phyloP scores from a whole-genome alignment of 2,329 filamentous ascomycete species.

The Coniochaeta prunicola region DNA sequence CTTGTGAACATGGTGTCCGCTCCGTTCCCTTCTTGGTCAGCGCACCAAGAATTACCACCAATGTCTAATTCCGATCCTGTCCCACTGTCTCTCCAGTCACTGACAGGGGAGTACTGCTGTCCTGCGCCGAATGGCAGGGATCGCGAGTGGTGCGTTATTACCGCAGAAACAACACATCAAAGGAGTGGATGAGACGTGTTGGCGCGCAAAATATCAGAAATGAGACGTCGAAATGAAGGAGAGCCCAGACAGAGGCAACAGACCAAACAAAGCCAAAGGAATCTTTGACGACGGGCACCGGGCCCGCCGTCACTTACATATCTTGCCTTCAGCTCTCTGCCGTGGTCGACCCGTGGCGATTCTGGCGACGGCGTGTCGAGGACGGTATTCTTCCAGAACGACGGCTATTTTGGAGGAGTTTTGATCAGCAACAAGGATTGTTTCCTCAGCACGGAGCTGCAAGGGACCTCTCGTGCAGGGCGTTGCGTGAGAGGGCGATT shows the following conservation, averaged over 20 bases:
- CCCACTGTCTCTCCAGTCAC: constrained; percentile 2
- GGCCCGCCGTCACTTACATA: constrained; percentile 13
- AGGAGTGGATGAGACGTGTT: constrained; percentile 4
- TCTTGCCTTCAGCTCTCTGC: constrained; percentile 2
- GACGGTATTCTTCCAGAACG: constrained; percentile 10
- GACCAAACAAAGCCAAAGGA: constrained; percentile 11
- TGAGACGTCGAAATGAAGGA: constrained; percentile 3
- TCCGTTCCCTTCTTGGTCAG: constrained; percentile 8
- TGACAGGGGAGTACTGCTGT: not conserved
- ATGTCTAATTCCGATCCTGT: constrained; percentile 2
- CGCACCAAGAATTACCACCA: not conserved
- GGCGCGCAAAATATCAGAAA: constrained; percentile 2
- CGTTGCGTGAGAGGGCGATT: not conserved
- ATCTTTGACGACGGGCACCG: not conserved
- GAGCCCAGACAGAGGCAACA: constrained; percentile 6
- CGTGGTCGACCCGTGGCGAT: constrained; percentile 1
- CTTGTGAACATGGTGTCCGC: constrained; percentile 22
- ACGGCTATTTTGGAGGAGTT: constrained; percentile 1
- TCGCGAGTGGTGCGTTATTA: not conserved
- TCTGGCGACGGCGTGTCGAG: not conserved
- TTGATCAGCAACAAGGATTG: constrained; percentile 34
- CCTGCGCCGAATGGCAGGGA: not conserved
- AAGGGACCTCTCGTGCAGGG: not conserved
- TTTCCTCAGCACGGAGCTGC: constrained; percentile 3
- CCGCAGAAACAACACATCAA: constrained; percentile 1